A percentile compares a stretch with the other conserved stretches of the same genome.
These are phyloP conservation scores for Cladorrhinum sp. DNA, from an alignment of 2,329 filamentous ascomycete species.

Conservation along the genomic window DNA sequence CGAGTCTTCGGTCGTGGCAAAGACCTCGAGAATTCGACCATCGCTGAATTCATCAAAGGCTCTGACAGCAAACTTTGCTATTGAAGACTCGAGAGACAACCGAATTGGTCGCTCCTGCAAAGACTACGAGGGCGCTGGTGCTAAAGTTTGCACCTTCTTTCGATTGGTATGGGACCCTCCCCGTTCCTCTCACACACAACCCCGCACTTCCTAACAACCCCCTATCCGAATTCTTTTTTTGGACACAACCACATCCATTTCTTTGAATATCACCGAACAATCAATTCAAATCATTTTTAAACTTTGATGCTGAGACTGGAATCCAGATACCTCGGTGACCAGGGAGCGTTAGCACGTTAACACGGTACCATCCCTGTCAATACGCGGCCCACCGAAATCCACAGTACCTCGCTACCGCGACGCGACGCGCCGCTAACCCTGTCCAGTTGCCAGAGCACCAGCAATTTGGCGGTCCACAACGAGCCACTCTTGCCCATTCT, in stretches of 20 bases:
- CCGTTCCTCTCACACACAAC: not conserved
- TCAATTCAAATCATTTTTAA: not conserved
- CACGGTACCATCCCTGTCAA: conserved; percentile 8
- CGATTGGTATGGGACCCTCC: not conserved
- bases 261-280: not conserved
- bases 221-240: not conserved
- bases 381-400: not conserved
- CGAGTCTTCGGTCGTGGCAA: not conserved
- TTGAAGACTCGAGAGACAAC: not conserved
- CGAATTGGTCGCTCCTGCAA: not conserved
- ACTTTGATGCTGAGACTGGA: not conserved
- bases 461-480: not conserved
- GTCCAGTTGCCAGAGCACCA: conserved; percentile 14
- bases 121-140: not conserved
- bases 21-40: not conserved
- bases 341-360: conserved; percentile 13
- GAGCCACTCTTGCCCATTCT: conserved; percentile 7
- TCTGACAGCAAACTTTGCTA: not conserved
- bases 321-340: not conserved
- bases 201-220: not conserved
- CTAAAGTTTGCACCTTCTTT: not conserved
- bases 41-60: not conserved
- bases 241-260: not conserved
- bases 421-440: conserved; percentile 25
- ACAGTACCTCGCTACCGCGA: conserved; percentile 24